Conservation (phyloP, 1,284 basidiomycete species). For the Tylopilus orsonianus region DNA sequence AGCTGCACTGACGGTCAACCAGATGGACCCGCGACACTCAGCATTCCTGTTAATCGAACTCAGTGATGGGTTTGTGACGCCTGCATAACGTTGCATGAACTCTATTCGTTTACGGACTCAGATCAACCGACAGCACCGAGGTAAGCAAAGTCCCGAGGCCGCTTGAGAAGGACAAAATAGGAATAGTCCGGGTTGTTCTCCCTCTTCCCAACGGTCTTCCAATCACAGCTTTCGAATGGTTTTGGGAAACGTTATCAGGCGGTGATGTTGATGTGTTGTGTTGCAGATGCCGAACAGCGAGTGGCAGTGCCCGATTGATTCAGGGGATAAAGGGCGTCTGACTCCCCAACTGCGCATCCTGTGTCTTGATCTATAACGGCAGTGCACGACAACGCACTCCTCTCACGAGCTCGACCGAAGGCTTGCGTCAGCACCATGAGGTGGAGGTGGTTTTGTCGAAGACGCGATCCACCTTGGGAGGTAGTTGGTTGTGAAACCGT, state of each 20-base stretch:
- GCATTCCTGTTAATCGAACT: background rate
- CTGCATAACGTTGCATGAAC: background rate
- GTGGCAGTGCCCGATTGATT: constrained; percentile 24
- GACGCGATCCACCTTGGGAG: constrained; percentile 67
- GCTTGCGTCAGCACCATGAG: constrained; percentile 27
- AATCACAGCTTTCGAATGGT: no score
- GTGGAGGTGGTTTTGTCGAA: constrained; percentile 48
- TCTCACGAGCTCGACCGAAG: constrained; percentile 16
- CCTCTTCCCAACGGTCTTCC: no score
- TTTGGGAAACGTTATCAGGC: no score
- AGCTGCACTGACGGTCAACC: no score
- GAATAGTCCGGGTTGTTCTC: no score
- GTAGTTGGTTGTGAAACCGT: constrained; percentile 66
- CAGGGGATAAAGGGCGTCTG: constrained; percentile 11
- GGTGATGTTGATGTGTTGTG: no score
- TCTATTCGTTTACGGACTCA: no score
- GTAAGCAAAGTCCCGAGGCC: no score
- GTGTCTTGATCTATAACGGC: constrained; percentile 16
- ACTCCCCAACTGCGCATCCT: constrained; percentile 11
- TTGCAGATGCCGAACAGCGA: constrained; percentile 1
- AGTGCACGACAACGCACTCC: constrained; percentile 15
- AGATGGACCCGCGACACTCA: background rate
- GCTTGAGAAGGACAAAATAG: no score
- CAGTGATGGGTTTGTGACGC: background rate
- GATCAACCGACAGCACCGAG: no score